Conservation (phyloP, 306 rosid species). For the Sindora glabra region DNA sequence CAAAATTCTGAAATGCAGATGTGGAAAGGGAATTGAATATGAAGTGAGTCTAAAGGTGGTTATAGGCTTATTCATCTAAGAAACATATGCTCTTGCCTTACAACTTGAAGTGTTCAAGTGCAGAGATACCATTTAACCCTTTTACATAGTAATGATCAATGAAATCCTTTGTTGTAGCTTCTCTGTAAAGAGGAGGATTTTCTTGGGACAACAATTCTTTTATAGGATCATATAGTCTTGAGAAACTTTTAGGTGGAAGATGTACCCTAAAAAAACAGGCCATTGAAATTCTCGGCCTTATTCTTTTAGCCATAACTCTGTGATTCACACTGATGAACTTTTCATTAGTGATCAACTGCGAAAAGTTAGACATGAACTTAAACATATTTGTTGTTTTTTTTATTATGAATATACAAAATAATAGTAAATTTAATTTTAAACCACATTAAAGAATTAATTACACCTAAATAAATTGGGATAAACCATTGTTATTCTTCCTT, state of each 20-base stretch:
- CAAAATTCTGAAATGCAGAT: too few relatives aligned
- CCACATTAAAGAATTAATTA: too few relatives aligned
- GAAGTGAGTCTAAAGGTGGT: too few relatives aligned
- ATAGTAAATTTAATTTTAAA: too few relatives aligned
- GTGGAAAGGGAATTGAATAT: too few relatives aligned
- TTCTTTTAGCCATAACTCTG: neutral
- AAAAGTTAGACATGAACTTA: too few relatives aligned
- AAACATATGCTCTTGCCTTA: too few relatives aligned
- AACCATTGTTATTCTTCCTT: too few relatives aligned
- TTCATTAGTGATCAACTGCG: constrained; percentile 21
- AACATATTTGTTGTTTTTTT: too few relatives aligned
- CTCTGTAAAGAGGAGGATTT: constrained; percentile 10
- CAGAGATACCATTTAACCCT: neutral
- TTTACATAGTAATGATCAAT: neutral
- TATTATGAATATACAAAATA: too few relatives aligned
- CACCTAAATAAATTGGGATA: too few relatives aligned
- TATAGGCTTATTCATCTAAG: too few relatives aligned
- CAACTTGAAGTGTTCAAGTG: neutral
- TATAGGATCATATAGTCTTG: constrained; percentile 5
- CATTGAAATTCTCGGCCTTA: constrained; percentile 21
- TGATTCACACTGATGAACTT: constrained; percentile 17
- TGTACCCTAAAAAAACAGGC: constrained; percentile 15
- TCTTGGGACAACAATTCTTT: constrained; percentile 16
- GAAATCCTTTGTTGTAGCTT: neutral
- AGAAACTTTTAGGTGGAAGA: neutral